Percentiles rank a stretch among this genome's conserved stretches.
Evolutionary conservation across 2,329 filamentous ascomycete species (phyloP).

Genomic region (Aureobasidium musti): DNA sequence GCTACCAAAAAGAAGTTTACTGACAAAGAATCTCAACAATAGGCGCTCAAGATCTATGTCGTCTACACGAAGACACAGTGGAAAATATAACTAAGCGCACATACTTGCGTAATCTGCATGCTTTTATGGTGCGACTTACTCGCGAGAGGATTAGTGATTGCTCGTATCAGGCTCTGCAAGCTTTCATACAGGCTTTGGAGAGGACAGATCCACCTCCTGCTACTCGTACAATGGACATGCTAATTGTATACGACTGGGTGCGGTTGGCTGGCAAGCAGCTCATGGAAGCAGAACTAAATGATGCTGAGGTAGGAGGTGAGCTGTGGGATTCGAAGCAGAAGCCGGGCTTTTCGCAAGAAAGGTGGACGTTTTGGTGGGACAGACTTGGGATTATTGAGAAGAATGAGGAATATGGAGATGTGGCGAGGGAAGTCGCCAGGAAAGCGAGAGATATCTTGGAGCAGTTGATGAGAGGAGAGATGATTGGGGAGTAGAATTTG

Average conservation of each 20-base stretch:
- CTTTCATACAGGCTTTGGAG: not conserved
- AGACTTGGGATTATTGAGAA: not conserved
- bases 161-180: not conserved
- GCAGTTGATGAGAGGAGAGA: not conserved
- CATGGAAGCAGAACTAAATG: not conserved
- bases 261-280: not conserved
- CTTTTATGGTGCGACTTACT: not conserved
- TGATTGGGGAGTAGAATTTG: not conserved
- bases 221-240: not conserved
- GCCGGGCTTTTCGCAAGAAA: not conserved
- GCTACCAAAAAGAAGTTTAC: not conserved
- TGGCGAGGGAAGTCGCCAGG: not conserved
- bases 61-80: not conserved
- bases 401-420: not conserved
- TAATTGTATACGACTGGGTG: not conserved
- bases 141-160: not conserved
- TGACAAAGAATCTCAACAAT: not conserved
- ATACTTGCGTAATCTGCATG: not conserved
- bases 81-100: not conserved
- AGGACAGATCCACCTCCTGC: not conserved
- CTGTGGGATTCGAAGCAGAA: not conserved
- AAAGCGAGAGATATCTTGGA: not conserved
- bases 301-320: not conserved
- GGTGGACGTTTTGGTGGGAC: not conserved
- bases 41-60: not conserved